Evolutionary conservation across 139 green algal genomes (phyloP).

Genomic region (Spirogloea muscicola): DNA sequence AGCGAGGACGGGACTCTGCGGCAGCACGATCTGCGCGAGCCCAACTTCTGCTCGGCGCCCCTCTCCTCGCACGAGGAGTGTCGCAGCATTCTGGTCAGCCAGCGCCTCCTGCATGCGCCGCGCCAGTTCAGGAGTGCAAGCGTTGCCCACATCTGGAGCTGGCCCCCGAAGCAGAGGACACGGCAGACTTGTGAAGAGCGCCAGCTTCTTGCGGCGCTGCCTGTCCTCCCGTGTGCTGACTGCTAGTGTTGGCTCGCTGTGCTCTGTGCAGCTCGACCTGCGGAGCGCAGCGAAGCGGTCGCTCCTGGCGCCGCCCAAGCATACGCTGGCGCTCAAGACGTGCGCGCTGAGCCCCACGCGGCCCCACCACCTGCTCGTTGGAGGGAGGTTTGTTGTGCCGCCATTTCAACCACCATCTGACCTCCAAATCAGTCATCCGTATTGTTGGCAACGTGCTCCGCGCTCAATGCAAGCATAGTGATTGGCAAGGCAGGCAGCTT

Average conservation of each 20-base stretch:
- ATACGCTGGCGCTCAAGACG: constrained; percentile 24
- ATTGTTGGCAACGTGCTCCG: background rate
- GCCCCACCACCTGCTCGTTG: constrained; percentile 28
- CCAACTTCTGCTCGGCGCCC: no score
- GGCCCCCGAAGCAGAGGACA: no score
- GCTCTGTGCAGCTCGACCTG: constrained; percentile 34
- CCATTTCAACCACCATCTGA: background rate
- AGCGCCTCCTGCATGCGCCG: no score
- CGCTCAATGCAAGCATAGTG: background rate
- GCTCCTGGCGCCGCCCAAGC: background rate
- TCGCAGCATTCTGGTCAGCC: no score
- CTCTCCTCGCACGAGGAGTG: no score
- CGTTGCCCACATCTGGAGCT: no score
- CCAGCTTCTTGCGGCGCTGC: no score
- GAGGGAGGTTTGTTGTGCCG: constrained; percentile 15
- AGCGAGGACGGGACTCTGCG: constrained; percentile 34
- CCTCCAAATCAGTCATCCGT: background rate
- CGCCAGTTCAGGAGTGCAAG: no score
- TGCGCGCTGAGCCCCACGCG: constrained; percentile 24
- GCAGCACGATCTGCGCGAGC: constrained; percentile 34
- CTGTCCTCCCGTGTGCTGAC: no score
- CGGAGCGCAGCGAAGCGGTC: constrained; percentile 17
- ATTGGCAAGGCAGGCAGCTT: background rate
- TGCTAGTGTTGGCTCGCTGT: no score
- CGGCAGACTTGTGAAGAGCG: no score